Base-by-base conservation (phyloP, 805 yeast genomes). In the Zygotorulaspora sp. region DNA sequence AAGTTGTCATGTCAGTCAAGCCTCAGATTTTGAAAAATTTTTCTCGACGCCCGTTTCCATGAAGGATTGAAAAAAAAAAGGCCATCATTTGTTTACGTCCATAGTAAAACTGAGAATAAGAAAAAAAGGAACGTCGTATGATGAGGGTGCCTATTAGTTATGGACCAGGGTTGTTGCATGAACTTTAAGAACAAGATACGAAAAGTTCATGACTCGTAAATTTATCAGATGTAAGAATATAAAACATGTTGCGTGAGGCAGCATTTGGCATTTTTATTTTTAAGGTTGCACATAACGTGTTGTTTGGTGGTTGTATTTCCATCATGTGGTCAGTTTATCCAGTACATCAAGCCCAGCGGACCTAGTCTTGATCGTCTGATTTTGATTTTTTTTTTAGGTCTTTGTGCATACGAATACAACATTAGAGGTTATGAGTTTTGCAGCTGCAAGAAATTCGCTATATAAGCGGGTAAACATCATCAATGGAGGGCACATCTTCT, bases 391-490 rank as follows among this genome's bases (percentile, higher is more conserved):
- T 26, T n/a, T n/a, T 26, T 14, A 12, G 30, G 8, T 6, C 8
- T 17, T n/a, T 14, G 17, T 17, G 9, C 15, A 26, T 26, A n/a
- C n/a, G n/a, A 14, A 26, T 13, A 23, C 19, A 30, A 38, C 42
- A 24, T 10, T n/a, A 34, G 25, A 35, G 38, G 38, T 33, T 33
- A 38, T 38, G 31, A 34, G 35, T 22, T 22, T 29, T 18, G 13
- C 37, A 18, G 11, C 25, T 19, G 13, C 33, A 13, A 33, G 19
- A 22, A 26, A 32, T 14, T 12, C 35, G 21, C 23, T 38, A 38
- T 34, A 38, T 38, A 38, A 34, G 33, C 23, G 20, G 27, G 24
- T 24, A 12, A 12, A 6, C 26, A 15, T 13, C 38, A 29, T 23
- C 42, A 16, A 7, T 24, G 29, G 30, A 12, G 14, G 16, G 30